Base-by-base conservation (phyloP, 306 rosid genomes). In the Canavalia ensiformis region DNA sequence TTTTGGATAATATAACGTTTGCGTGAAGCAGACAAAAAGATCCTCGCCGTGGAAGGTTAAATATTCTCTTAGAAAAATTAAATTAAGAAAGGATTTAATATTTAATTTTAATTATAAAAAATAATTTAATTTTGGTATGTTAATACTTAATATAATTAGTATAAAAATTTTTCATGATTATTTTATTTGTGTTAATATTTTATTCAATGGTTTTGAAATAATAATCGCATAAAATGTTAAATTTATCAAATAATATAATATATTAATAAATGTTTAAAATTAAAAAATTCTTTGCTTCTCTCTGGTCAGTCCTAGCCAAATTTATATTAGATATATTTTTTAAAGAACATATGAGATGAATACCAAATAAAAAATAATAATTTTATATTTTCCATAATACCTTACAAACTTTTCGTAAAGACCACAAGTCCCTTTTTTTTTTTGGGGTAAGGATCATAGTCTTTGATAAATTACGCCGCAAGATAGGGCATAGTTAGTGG, bases 401-500 rank as follows among this genome's bases (percentile, higher is more conserved):
- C 3, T 58, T 30, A 30, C 37, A 30, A 58, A 29, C 8, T 0
- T 58, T 28, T 58, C 6, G 4, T 8, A 31, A 59, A 41, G 41
- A 59, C 18, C 66, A 30, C 29, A 2, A 58, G 31, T 31, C 67
- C 11, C 2, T 37, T 8, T 64, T 8, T 63, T n/a, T 12, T 12
- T 11, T 2, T 10, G 25, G 9, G 49, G 49, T 63, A 4, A 63
- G 35, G 79, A 42, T 5, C 68, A 6, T 5, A 58, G 59, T 3
- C 2, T 7, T 4, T 2, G 28, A 39, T 56, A 77, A 65, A 82
- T 82, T 80, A 57, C 68, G 87, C 64, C 84, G 75, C 35, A 65
- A 71, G 75, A 64, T 58, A 78, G 63, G 89, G 34, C 85, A 77
- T 29, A 8, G 76, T 62, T 54, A 30, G 51, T 73, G 82, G 78